These are phyloP conservation scores for Brassica carinata DNA, from an alignment of 345 rosid genomes.

Conservation along the genomic window DNA sequence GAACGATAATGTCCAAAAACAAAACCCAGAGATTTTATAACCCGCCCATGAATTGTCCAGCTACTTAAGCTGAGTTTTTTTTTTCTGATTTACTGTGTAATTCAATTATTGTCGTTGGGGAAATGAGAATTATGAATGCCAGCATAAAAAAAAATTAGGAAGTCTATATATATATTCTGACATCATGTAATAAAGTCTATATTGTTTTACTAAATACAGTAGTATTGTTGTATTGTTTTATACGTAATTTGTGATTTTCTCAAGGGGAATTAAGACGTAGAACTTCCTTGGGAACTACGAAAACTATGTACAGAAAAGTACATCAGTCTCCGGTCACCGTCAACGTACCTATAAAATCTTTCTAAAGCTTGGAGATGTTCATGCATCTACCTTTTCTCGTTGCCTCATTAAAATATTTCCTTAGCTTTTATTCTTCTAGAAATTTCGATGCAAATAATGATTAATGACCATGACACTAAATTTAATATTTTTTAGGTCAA, in stretches of 20 bases:
- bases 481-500: neutral
- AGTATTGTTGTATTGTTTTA: neutral
- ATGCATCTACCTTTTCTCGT: constrained; percentile 31
- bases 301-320: constrained; percentile 40
- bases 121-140: neutral
- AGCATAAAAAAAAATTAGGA: no score
- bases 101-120: neutral
- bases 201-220: neutral
- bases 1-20: no score
- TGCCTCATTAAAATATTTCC: constrained; percentile 20
- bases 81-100: no score
- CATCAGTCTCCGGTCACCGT: constrained; percentile 32
- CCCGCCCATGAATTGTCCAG: no score
- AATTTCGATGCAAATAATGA: neutral
- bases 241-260: neutral
- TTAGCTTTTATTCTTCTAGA: constrained; percentile 26
- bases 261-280: constrained; percentile 9
- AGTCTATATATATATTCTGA: neutral
- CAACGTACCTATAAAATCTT: constrained; percentile 34
- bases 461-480: neutral
- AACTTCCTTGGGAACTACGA: constrained; percentile 17
- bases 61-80: no score
- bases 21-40: no score
- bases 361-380: constrained; percentile 33
- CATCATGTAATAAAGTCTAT: neutral